Conservation (phyloP, 306 rosid genomes). For the Senna siamea region DNA sequence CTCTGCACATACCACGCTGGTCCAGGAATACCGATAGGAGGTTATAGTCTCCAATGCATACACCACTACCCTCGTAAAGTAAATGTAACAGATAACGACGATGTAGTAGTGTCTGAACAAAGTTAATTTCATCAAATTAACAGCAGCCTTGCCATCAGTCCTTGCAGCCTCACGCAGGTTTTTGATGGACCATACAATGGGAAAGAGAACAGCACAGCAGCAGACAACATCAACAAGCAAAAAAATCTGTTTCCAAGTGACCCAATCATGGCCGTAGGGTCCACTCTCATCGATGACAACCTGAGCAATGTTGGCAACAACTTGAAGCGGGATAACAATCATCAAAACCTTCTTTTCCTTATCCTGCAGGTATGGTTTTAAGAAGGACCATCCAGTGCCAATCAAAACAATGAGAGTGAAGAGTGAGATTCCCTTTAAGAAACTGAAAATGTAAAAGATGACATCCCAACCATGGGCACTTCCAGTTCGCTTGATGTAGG, state of each 20-base stretch:
- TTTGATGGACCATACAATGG: conserved; percentile 97
- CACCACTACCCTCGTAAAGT: conserved; percentile 93
- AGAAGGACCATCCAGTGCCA: conserved; percentile 96
- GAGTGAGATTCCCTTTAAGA: conserved; percentile 79
- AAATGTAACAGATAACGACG: conserved; percentile 91
- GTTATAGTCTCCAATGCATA: conserved; percentile 90
- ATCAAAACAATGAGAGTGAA: conserved; percentile 86
- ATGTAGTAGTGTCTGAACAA: conserved; percentile 89
- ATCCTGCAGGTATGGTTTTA: conserved; percentile 86
- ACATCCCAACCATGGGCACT: conserved; percentile 99
- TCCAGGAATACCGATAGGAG: conserved; percentile 90
- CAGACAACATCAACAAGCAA: conserved; percentile 90
- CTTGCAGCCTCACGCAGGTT: conserved; percentile 92
- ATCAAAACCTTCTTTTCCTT: conserved; percentile 95
- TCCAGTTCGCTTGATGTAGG: conserved; percentile 83
- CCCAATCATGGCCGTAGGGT: conserved; percentile 81
- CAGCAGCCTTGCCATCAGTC: conserved; percentile 95
- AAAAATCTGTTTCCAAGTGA: conserved; percentile 88
- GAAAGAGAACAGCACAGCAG: conserved; percentile 92
- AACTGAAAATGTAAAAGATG: conserved; percentile 82
- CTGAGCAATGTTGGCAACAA: conserved; percentile 88
- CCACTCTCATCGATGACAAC: conserved; percentile 84
- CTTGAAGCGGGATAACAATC: conserved; percentile 91
- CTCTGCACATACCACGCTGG: conserved; percentile 89
- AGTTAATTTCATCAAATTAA: conserved; percentile 90